Evolutionary conservation across 768 basidiomycete species (phyloP).

Genomic region (Lactifluus piperatus): DNA sequence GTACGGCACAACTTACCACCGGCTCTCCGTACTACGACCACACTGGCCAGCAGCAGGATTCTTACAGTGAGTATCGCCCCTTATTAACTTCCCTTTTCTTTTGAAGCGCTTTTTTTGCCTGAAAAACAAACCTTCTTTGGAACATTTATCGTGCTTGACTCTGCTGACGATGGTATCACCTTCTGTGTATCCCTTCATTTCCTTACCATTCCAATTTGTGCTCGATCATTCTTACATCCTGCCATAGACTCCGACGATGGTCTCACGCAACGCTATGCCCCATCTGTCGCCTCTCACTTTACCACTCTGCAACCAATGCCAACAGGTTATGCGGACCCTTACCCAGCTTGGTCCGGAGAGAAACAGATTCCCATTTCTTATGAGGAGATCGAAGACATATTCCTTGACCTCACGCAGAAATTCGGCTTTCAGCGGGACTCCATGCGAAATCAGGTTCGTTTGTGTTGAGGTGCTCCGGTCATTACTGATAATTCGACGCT

Average conservation of each 20-base stretch:
- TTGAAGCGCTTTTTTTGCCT: not conserved
- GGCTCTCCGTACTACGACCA: constrained; percentile 15
- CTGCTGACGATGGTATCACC: not conserved
- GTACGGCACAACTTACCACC: constrained; percentile 15
- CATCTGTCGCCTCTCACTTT: constrained; percentile 30
- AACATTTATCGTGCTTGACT: not conserved
- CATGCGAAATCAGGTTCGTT: constrained; percentile 84
- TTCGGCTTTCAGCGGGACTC: constrained; percentile 97
- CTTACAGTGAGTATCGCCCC: constrained; percentile 17
- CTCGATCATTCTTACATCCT: constrained; percentile 13
- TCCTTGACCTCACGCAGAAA: constrained; percentile 96
- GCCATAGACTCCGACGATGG: constrained; percentile 27
- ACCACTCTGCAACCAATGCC: constrained; percentile 20
- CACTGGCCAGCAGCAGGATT: constrained; percentile 16
- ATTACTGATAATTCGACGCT: constrained; percentile 13
- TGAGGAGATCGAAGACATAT: constrained; percentile 98
- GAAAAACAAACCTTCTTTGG: too few relatives aligned
- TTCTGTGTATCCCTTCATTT: not conserved
- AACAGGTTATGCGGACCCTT: constrained; percentile 46
- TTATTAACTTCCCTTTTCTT: not conserved
- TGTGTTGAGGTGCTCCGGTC: constrained; percentile 1
- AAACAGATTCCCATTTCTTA: constrained; percentile 93
- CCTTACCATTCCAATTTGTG: not conserved
- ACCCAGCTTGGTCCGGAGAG: constrained; percentile 92
- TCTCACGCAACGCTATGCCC: constrained; percentile 26